Base-by-base conservation (phyloP, 192 early-diverging fungal species). In the Chytriomyces sp. region DNA sequence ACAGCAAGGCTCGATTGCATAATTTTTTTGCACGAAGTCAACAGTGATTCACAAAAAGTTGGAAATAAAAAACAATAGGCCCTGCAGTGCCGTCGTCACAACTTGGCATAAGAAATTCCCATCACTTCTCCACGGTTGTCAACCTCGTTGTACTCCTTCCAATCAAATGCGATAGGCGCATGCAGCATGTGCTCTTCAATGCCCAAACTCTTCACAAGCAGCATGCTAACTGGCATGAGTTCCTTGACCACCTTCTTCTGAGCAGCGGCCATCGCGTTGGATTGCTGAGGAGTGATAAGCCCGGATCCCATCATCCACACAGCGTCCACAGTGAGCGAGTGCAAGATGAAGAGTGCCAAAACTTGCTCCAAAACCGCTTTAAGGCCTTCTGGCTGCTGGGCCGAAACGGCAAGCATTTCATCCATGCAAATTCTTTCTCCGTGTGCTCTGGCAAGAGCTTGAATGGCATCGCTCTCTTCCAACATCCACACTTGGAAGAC, bases 401-500 rank as follows among this genome's bases (percentile, higher is more conserved):
- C 23, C 28, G 88, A 67, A 35, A 78, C 84, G 53, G 79, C 70
- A 28, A 83, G 20, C 16, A 88, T 81, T 79, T 91, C 84, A 69
- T 93, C 91, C 44, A 91, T 78, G 69, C 76, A 82, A 26, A 92
- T 84, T 28, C 91, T 82, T 70, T 92, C 91, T 53, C 92, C 92
- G 68, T 85, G 89, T 26, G 92, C 86, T 49, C 86, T 81, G 28
- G 91, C 89, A 7, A 89, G 72, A 16, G 86, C 85, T 79, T 93
- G 92, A 65, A 93, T 90, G 0, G 81, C 79, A 60, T 93, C 91
- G 24, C 88, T 90, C 77, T 93, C 89, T 77, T 92, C 85, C 61
- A 80, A 78, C 92, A 93, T 93, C 92, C 92, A 93, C 26, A 91
- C 88, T 50, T 92, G 89, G 79, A 92, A 93, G 67, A 92, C 63